Percentiles rank a stretch among this genome's conserved stretches.
Evolutionary conservation across 164 flowering plant species (phyloP).

Genomic region (Vitis labrusca): DNA sequence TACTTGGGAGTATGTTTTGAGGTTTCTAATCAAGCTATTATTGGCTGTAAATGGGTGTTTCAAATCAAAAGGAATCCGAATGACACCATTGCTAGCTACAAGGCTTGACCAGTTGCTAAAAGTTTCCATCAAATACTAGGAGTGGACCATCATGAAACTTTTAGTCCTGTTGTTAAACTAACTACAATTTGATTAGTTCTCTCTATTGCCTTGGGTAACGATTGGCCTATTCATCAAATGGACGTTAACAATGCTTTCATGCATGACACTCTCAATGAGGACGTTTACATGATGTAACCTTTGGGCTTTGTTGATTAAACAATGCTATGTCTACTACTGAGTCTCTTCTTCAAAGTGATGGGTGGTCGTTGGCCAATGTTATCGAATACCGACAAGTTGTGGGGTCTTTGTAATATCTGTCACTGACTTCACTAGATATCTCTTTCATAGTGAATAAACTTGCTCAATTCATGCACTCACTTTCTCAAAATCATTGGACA

Average conservation of each 20-base stretch:
- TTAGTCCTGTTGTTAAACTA: too few relatives aligned
- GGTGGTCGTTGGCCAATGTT: not conserved
- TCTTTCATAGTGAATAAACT: not conserved
- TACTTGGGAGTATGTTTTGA: too few relatives aligned
- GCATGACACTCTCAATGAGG: not conserved
- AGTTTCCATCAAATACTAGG: too few relatives aligned
- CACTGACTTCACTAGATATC: not conserved
- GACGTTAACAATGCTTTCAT: conserved; percentile 12
- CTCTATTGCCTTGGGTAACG: too few relatives aligned
- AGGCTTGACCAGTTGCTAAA: too few relatives aligned
- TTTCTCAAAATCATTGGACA: not conserved
- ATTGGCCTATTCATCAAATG: not conserved
- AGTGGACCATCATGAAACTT: too few relatives aligned
- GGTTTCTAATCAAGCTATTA: too few relatives aligned
- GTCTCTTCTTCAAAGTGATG: not conserved
- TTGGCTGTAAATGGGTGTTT: too few relatives aligned
- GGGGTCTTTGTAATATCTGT: not conserved
- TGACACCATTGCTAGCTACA: too few relatives aligned
- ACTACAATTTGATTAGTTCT: too few relatives aligned
- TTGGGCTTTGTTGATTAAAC: not conserved
- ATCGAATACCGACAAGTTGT: not conserved
- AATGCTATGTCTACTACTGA: not conserved
- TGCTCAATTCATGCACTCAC: not conserved
- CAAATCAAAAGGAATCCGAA: too few relatives aligned
- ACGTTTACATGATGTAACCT: conserved; percentile 7